Evolutionary conservation across 1,139 yeast genomes (phyloP).

Genomic region (Debaryomyces robertsiae): DNA sequence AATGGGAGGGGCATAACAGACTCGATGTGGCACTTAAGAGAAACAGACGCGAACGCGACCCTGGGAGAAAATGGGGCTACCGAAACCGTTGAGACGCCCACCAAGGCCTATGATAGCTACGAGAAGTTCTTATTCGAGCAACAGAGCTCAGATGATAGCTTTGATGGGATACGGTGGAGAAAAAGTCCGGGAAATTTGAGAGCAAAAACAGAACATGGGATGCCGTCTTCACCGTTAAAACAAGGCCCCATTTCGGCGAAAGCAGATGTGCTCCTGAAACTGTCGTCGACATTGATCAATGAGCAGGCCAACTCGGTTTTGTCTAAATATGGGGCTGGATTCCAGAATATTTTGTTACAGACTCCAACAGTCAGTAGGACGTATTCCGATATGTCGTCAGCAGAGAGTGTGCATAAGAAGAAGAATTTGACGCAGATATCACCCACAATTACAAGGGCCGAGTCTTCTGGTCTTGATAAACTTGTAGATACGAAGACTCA

Average conservation of each 20-base stretch:
- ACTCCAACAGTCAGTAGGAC: conserved; percentile 30
- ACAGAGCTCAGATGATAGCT: conserved; percentile 50
- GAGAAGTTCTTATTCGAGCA: conserved; percentile 14
- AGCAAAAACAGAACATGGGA: conserved; percentile 13
- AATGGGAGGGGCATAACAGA: neutral
- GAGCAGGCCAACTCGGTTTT: conserved; percentile 41
- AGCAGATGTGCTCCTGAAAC: conserved; percentile 9
- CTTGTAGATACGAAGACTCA: conserved; percentile 11
- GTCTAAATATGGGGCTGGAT: conserved; percentile 41
- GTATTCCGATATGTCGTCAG: conserved; percentile 29
- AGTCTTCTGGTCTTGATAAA: conserved; percentile 30
- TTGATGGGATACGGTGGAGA: conserved; percentile 49
- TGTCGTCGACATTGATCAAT: conserved; percentile 24
- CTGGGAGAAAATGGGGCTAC: neutral
- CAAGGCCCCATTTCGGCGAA: conserved; percentile 15
- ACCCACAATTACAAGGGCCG: conserved; percentile 31
- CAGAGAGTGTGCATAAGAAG: conserved; percentile 15
- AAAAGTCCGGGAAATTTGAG: conserved; percentile 30
- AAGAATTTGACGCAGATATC: conserved; percentile 14
- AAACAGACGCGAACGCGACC: conserved; percentile 3
- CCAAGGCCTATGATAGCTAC: conserved; percentile 2
- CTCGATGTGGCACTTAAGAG: neutral
- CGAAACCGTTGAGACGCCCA: conserved; percentile 3
- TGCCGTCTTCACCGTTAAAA: conserved; percentile 42
- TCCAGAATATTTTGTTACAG: conserved; percentile 28